phyloP scores from a whole-genome alignment of 345 rosid genomes.

The rapeseed (Brassica napus) region DNA sequence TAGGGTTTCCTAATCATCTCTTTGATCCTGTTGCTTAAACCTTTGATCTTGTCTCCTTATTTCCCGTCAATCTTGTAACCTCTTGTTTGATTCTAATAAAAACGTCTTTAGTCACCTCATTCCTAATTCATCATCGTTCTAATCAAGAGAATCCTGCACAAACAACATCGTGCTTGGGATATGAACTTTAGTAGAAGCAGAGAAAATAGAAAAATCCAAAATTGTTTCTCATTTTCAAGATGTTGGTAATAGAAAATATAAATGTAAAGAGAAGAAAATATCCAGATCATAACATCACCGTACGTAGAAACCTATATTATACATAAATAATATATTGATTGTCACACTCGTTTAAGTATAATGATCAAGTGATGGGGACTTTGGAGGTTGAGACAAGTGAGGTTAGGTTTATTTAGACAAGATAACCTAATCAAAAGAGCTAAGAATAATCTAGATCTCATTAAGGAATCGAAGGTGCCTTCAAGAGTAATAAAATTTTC shows the following conservation, averaged over 20 bases:
- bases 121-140: no score
- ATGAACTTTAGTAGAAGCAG: conserved; percentile 17
- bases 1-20: no score
- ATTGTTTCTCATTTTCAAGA: conserved; percentile 26
- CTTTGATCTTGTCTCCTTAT: no score
- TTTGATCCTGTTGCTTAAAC: no score
- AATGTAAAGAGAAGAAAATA: no score
- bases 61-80: no score
- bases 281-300: no score
- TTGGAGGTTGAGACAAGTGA: conserved; percentile 5
- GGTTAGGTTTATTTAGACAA: conserved; percentile 1
- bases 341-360: conserved; percentile 10
- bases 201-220: conserved; percentile 12
- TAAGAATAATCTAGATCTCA: conserved; percentile 18
- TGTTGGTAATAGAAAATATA: not conserved
- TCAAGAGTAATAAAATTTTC: conserved; percentile 12
- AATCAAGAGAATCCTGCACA: no score
- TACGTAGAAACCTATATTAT: no score
- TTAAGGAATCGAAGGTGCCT: conserved; percentile 40
- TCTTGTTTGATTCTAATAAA: no score
- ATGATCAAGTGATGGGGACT: conserved; percentile 14
- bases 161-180: conserved; percentile 11
- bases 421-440: conserved; percentile 20
- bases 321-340: not conserved
- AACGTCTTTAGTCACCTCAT: no score